Conservation (phyloP, 805 yeast genomes). For the Brettanomyces anomalus region DNA sequence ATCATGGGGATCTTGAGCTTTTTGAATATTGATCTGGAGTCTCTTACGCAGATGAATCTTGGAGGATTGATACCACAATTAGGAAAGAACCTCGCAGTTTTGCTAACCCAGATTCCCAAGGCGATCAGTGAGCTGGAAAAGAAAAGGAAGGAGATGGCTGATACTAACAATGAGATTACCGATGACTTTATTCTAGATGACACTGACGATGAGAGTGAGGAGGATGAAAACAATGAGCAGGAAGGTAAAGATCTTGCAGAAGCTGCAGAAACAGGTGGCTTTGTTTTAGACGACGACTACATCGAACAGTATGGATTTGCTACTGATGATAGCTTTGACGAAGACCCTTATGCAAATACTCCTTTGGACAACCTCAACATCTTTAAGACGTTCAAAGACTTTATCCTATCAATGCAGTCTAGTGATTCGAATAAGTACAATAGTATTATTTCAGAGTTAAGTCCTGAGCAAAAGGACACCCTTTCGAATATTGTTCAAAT, state of each 20-base stretch:
- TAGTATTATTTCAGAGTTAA: constrained; percentile 13
- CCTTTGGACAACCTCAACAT: constrained; percentile 73
- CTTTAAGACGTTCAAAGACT: constrained; percentile 53
- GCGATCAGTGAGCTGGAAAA: constrained; percentile 63
- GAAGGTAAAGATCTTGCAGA: constrained; percentile 26
- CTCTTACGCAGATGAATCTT: constrained; percentile 18
- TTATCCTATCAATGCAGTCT: constrained; percentile 39
- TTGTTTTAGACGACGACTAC: neutral
- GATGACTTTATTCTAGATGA: constrained; percentile 15
- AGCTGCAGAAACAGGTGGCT: constrained; percentile 24
- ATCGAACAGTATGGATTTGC: constrained; percentile 2
- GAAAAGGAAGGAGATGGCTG: constrained; percentile 46
- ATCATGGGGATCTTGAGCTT: constrained; percentile 57
- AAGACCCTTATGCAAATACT: constrained; percentile 72
- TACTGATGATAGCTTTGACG: constrained; percentile 64
- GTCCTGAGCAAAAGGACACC: constrained; percentile 16
- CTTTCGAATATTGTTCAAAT: constrained; percentile 8
- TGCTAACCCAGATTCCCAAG: constrained; percentile 55
- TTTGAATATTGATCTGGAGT: constrained; percentile 19
- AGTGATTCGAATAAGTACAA: constrained; percentile 28
- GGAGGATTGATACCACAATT: constrained; percentile 35
- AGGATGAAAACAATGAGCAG: constrained; percentile 19
- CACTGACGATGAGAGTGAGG: constrained; percentile 18
- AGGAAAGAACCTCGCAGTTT: constrained; percentile 39
- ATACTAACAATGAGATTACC: constrained; percentile 15